Evolutionary conservation across 345 rosid genomes (phyloP), one percentile per base, ranked within the genome.

Genomic region (Toxicodendron radicans): DNA sequence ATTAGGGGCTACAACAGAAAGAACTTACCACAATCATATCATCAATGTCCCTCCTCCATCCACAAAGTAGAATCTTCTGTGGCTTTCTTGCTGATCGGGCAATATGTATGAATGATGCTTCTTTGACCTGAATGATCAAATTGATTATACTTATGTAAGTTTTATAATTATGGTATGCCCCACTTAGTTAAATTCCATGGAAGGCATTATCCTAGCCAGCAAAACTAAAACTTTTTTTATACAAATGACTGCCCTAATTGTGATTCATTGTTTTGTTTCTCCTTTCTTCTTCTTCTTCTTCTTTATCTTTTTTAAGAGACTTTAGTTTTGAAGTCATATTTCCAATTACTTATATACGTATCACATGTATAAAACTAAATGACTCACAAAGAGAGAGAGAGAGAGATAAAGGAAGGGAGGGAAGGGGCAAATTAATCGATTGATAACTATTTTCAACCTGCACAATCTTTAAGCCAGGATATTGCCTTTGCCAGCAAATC

Each of bases 31-130:
- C 95, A 75, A 87, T 88, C 95, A 88, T 90, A 90, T 90, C 92
- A 90, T 90, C 92, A 83, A 90, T 64, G 88, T 88, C 95, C 79
- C 92, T 87, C 89, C 92, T 85, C 92, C 95, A 90, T 87, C 95
- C 91, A 88, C 91, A 88, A 76, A 87, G 89, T 83, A 90, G 95
- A 85, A 90, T 88, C 89, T 83, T 90, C 90, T 87, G 95, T 79
- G 91, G 86, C 87, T 81, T 88, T 87, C 89, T 90, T 73, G 88
- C 77, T 58, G 87, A 83, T 73, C 79, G 84, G 77, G 75, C 71
- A 83, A 85, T 67, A 80, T 83, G 82, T 73, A 83, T 73, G 81
- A 87, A 87, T 83, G 87, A 73, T 85, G 85, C 85, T 71, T 84
- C 86, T 77, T 87, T 87, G 84, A 88, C 88, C 91, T 90, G 92